Evolutionary conservation across 768 basidiomycete species (phyloP), one percentile per base, ranked within the genome.

Genomic region (Lanmaoa pseudosensibilis): DNA sequence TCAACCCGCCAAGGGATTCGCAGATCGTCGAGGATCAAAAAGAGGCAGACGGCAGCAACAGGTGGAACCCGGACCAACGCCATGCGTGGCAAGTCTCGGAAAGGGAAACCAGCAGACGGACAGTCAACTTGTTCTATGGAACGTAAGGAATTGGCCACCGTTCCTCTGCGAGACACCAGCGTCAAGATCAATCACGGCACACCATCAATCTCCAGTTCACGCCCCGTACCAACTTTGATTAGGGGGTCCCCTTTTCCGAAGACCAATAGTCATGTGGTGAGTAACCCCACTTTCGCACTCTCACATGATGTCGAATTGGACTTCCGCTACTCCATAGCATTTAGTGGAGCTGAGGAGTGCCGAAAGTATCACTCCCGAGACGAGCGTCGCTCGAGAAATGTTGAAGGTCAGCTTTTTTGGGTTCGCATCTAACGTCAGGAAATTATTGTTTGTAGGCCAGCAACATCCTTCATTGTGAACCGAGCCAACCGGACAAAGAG

Each of bases 1-100:
- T 23, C 55, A 46, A 43, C 44, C 23, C 37, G 33, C 25, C 47
- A 47, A 33, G 60, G 50, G 11, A 58, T 57, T 40, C 60, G 63
- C 21, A 68, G 53, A 40, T 61, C 60, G 7, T 56, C 54, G 30
- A 66, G 60, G 34, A 56, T 64, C 15, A 66, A 56, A 49, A 56
- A 58, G 54, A 60, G 36, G 41, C 61, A 53, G 52, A 40, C 18
- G 4, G n/a, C 36, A 4, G 40, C 36, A 30, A 46, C 46, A 33
- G 32, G 50, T 9, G 43, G 51, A 48, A 41, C 58, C 13, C 54
- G 58, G 18, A 60, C 67, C 16, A 61, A 63, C 4, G 65, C 62
- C 0, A 75, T 67, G 71, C 75, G 69, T 62, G 63, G 60, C 15
- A 66, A 54, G 50, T 36, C 32, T 32, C 57, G 21, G 38, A 52